Percentiles rank a stretch among this genome's conserved stretches.
phyloP scores from a whole-genome alignment of 2,329 filamentous ascomycete species.

The Aspergillus sp. region DNA sequence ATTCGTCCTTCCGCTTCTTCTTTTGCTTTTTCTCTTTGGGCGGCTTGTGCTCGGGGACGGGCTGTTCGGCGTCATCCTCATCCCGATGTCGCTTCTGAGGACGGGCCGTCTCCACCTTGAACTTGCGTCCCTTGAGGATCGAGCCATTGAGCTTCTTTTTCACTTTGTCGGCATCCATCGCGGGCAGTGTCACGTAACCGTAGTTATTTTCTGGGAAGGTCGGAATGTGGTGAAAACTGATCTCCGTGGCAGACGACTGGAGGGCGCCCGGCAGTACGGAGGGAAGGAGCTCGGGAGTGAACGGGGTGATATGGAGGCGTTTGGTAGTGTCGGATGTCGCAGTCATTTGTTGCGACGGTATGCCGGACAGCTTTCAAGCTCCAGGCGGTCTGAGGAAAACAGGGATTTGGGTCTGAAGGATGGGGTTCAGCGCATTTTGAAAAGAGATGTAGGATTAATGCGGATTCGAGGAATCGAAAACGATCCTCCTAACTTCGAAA shows the following conservation, averaged over 20 bases:
- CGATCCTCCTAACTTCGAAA: not conserved
- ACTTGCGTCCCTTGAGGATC: conserved; percentile 78
- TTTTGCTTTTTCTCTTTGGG: conserved; percentile 38
- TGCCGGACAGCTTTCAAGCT: not conserved
- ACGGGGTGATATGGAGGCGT: conserved; percentile 83
- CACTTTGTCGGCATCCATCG: conserved; percentile 80
- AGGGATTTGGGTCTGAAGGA: not conserved
- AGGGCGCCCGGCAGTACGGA: conserved; percentile 68
- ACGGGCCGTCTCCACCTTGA: conserved; percentile 78
- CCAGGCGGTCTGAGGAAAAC: not conserved
- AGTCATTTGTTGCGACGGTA: conserved; percentile 17
- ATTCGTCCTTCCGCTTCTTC: conserved; percentile 46
- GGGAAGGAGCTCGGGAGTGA: conserved; percentile 71
- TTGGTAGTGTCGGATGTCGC: conserved; percentile 22
- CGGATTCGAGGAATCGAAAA: too few relatives aligned
- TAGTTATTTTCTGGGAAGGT: conserved; percentile 88
- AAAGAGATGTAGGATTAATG: not conserved
- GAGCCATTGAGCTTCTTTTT: conserved; percentile 88
- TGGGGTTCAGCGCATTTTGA: not conserved
- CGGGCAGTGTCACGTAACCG: conserved; percentile 83
- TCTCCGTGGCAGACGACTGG: conserved; percentile 65
- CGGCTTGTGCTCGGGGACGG: conserved; percentile 29
- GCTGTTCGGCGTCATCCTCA: conserved; percentile 34
- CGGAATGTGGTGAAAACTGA: conserved; percentile 83
- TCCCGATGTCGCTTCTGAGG: conserved; percentile 55